A percentile compares a stretch with the other conserved stretches of the same genome.
These are phyloP conservation scores for Kodamaea sagamina DNA, from an alignment of 805 yeast genomes.

Conservation along the genomic window DNA sequence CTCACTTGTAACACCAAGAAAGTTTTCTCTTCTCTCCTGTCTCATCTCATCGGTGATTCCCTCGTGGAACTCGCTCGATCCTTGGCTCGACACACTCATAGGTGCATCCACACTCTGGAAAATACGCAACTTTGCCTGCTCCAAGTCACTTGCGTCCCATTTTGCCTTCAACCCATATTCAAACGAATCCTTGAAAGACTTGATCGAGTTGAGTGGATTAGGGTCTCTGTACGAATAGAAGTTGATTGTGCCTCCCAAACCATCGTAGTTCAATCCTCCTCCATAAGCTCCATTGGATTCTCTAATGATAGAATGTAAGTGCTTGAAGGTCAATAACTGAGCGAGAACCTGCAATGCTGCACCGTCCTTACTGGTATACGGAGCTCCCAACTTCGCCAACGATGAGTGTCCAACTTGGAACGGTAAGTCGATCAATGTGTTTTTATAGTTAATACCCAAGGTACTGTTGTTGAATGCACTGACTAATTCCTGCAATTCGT, in stretches of 20 bases:
- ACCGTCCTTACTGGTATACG: slow-evolving; percentile 70
- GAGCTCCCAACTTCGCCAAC: slow-evolving; percentile 62
- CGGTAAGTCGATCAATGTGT: slow-evolving; percentile 66
- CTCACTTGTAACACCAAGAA: slow-evolving; percentile 62
- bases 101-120: slow-evolving; percentile 95
- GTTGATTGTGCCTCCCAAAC: slow-evolving; percentile 75
- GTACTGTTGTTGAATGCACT: slow-evolving; percentile 18
- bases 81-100: slow-evolving; percentile 75
- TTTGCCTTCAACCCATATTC: slow-evolving; percentile 28
- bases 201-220: slow-evolving; percentile 68
- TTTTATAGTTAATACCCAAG: slow-evolving; percentile 15
- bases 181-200: slow-evolving; percentile 51
- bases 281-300: slow-evolving; percentile 99
- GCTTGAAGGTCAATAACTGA: slow-evolving; percentile 76
- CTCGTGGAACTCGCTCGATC: slow-evolving; percentile 61
- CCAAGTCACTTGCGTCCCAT: slow-evolving; percentile 70
- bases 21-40: slow-evolving; percentile 73
- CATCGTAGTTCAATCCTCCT: slow-evolving; percentile 86
- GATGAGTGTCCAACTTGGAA: slow-evolving; percentile 88
- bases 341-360: slow-evolving; percentile 84
- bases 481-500: slow-evolving; percentile 16
- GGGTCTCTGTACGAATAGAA: slow-evolving; percentile 96
- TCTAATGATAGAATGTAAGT: slow-evolving; percentile 84
- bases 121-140: slow-evolving; percentile 86
- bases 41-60: slow-evolving; percentile 77